phyloP scores from a whole-genome alignment of 176 grass and related monocot species.

The Tuctoria greenei region DNA sequence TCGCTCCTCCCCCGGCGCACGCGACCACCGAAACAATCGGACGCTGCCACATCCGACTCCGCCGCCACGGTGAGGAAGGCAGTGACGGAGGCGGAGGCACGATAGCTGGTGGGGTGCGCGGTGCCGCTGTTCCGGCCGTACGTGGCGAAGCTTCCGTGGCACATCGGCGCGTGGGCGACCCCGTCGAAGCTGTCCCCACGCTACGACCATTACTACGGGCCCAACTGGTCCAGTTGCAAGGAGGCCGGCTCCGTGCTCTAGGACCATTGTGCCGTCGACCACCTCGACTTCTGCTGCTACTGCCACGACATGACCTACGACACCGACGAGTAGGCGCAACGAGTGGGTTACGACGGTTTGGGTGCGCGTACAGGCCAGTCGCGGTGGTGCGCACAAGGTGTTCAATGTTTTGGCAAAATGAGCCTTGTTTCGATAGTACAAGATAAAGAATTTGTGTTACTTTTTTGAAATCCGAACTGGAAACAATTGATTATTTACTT shows the following conservation, averaged over 20 bases:
- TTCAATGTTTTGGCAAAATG: too few relatives aligned
- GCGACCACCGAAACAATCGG: background rate
- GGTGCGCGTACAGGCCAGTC: too few relatives aligned
- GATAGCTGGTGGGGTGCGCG: slow-evolving; percentile 59
- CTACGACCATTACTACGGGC: slow-evolving; percentile 95
- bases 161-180: slow-evolving; percentile 63
- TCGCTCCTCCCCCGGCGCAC: slow-evolving; percentile 26
- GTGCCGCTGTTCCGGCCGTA: slow-evolving; percentile 88
- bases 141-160: slow-evolving; percentile 89
- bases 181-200: slow-evolving; percentile 81
- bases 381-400: too few relatives aligned
- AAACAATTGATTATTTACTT: too few relatives aligned
- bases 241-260: slow-evolving; percentile 80
- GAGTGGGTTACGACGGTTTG: too few relatives aligned
- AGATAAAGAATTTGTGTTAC: too few relatives aligned
- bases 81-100: slow-evolving; percentile 20
- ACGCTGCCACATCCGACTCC: background rate
- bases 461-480: too few relatives aligned
- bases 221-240: slow-evolving; percentile 97
- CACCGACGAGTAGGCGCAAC: slow-evolving; percentile 82
- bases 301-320: slow-evolving; percentile 99
- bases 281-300: slow-evolving; percentile 98
- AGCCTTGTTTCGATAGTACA: too few relatives aligned
- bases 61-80: background rate
- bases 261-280: slow-evolving; percentile 85